Evolutionary conservation across 1,284 basidiomycete species (phyloP).

Genomic region (Tausonia pullulans): DNA sequence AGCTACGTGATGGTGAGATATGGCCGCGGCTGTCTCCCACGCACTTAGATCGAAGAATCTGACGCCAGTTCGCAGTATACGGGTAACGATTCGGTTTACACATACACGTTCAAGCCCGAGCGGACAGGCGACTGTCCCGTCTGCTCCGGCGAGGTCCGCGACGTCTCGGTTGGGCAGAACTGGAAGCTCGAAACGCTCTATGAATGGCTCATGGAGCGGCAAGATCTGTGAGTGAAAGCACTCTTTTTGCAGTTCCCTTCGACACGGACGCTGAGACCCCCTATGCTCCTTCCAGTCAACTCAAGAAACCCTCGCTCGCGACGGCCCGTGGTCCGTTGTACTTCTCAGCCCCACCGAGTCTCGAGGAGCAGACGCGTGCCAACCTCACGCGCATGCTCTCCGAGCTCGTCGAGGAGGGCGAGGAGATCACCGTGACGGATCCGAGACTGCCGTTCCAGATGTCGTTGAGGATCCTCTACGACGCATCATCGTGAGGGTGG

Average conservation of each 20-base stretch:
- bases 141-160: conserved; percentile 80
- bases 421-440: conserved; percentile 78
- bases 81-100: conserved; percentile 93
- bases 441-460: conserved; percentile 76
- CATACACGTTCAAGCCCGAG: conserved; percentile 94
- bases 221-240: conserved; percentile 59
- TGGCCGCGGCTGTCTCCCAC: no score
- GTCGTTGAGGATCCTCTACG: conserved; percentile 46
- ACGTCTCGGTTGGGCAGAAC: conserved; percentile 54
- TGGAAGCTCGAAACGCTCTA: conserved; percentile 74
- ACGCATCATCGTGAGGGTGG: no score
- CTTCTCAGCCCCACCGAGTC: conserved; percentile 79
- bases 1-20: conserved; percentile 89
- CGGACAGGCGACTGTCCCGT: conserved; percentile 89
- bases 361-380: conserved; percentile 73
- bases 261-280: neutral
- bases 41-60: neutral
- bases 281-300: conserved; percentile 53
- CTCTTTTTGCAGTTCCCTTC: neutral
- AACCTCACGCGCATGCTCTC: conserved; percentile 77
- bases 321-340: conserved; percentile 58
- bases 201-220: conserved; percentile 68
- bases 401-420: conserved; percentile 64
- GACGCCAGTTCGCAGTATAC: conserved; percentile 40
- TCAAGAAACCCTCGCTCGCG: conserved; percentile 81